Evolutionary conservation across 768 basidiomycete species (phyloP).

Genomic region (Gautieria morchelliformis): DNA sequence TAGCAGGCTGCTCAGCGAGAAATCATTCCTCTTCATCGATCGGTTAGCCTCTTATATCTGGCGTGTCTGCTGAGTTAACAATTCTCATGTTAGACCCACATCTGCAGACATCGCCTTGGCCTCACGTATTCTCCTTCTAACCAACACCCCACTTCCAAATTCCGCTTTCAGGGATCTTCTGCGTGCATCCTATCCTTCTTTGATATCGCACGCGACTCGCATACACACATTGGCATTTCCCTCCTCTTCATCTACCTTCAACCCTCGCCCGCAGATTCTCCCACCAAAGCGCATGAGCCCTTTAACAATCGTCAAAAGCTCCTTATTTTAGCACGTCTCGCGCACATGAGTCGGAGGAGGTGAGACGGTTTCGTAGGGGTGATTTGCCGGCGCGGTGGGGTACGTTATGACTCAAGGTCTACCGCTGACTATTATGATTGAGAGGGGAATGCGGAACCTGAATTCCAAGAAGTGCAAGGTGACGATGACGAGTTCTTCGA

Average conservation of each 20-base stretch:
- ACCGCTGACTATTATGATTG: not conserved
- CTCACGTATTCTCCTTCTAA: constrained; percentile 55
- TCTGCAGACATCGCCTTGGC: constrained; percentile 61
- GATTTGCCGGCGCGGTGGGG: not conserved
- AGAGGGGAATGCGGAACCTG: not conserved
- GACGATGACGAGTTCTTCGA: not conserved
- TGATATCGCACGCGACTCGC: no score
- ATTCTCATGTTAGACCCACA: constrained; percentile 42
- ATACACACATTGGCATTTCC: constrained; percentile 24
- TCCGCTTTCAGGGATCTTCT: constrained; percentile 42
- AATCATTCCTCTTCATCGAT: no score
- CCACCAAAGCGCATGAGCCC: not conserved
- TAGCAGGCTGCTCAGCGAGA: no score
- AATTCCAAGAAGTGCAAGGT: no score
- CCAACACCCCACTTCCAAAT: constrained; percentile 53
- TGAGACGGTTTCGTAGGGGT: not conserved
- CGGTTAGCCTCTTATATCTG: no score
- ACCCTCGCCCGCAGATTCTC: no score
- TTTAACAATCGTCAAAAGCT: not conserved
- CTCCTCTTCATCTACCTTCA: constrained; percentile 15
- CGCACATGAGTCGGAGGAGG: no score
- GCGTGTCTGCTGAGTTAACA: no score
- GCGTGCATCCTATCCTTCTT: no score
- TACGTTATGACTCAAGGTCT: not conserved
- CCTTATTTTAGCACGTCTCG: not conserved